phyloP scores from a whole-genome alignment of 2,329 filamentous ascomycete species.

The Fusarium pilosicola region DNA sequence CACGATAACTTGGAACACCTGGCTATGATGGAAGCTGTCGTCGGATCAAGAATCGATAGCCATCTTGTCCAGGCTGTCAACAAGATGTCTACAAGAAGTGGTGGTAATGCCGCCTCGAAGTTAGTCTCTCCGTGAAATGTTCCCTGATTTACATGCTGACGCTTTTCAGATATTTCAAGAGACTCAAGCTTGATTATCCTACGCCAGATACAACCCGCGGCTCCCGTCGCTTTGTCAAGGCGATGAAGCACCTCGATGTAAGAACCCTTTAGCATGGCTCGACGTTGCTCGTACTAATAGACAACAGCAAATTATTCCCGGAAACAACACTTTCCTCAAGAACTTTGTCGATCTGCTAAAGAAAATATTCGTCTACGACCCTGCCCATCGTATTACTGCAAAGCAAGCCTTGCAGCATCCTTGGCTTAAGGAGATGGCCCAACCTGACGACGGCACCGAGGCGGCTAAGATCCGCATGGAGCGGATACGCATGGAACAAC shows the following conservation, averaged over 20 bases:
- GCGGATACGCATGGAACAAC: conserved; percentile 57
- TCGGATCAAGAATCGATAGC: conserved; percentile 66
- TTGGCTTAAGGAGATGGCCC: conserved; percentile 73
- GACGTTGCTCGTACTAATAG: conserved; percentile 2
- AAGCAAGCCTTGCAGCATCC: conserved; percentile 73
- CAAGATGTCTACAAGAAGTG: conserved; percentile 65
- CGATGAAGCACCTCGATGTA: conserved; percentile 76
- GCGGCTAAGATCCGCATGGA: conserved; percentile 71
- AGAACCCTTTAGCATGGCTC: conserved; percentile 34
- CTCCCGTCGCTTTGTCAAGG: conserved; percentile 73
- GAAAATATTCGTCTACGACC: conserved; percentile 76
- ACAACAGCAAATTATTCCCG: conserved; percentile 70
- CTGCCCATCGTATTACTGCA: conserved; percentile 71
- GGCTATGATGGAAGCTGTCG: conserved; percentile 80
- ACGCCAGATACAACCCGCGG: conserved; percentile 70
- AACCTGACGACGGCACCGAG: conserved; percentile 74
- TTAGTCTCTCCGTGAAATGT: conserved; percentile 49
- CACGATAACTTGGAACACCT: conserved; percentile 78
- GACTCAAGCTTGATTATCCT: conserved; percentile 72
- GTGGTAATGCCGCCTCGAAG: conserved; percentile 72
- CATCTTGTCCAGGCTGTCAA: conserved; percentile 62
- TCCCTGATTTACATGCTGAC: conserved; percentile 39
- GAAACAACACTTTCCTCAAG: conserved; percentile 66
- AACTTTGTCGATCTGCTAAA: conserved; percentile 72
- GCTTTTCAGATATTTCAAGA: conserved; percentile 70